These are phyloP conservation scores for Calonectria multiphialidica DNA, from an alignment of 2,329 filamentous ascomycete genomes.

Conservation along the genomic window DNA sequence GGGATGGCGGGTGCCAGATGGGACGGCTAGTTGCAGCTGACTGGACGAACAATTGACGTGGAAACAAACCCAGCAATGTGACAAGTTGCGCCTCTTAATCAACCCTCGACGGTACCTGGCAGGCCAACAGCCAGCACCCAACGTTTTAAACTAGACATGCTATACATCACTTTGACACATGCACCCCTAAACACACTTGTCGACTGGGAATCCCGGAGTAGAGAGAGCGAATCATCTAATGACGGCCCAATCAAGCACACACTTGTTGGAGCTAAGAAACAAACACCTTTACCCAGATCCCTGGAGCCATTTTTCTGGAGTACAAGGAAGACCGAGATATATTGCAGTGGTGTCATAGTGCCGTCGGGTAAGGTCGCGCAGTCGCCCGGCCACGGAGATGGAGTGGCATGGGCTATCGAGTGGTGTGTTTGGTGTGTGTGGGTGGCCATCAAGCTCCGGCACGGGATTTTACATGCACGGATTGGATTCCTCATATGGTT, in stretches of 20 bases:
- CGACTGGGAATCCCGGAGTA: not conserved
- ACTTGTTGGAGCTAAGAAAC: conserved; percentile 1
- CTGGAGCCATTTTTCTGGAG: conserved; percentile 11
- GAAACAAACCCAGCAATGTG: not conserved
- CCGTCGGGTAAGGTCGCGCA: not conserved
- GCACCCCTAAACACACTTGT: not conserved
- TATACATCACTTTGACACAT: conserved; percentile 3
- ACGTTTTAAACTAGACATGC: conserved; percentile 6
- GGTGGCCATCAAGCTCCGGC: not conserved
- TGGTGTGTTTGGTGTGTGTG: conserved; percentile 15
- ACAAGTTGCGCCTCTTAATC: not conserved
- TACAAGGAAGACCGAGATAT: conserved; percentile 6
- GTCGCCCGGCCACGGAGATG: not conserved
- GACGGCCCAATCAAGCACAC: not conserved
- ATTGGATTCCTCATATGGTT: not conserved
- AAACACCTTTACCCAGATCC: conserved; percentile 12
- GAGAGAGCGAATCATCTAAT: conserved; percentile 1
- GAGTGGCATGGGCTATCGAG: not conserved
- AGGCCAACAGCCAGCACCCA: not conserved
- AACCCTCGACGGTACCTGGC: not conserved
- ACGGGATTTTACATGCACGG: not conserved
- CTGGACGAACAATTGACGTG: not conserved
- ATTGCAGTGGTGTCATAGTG: conserved; percentile 16
- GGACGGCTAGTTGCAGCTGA: not conserved
- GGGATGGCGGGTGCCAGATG: conserved; percentile 7